Conservation (phyloP, 768 basidiomycete genomes). For the Hortiboletus campestris region DNA sequence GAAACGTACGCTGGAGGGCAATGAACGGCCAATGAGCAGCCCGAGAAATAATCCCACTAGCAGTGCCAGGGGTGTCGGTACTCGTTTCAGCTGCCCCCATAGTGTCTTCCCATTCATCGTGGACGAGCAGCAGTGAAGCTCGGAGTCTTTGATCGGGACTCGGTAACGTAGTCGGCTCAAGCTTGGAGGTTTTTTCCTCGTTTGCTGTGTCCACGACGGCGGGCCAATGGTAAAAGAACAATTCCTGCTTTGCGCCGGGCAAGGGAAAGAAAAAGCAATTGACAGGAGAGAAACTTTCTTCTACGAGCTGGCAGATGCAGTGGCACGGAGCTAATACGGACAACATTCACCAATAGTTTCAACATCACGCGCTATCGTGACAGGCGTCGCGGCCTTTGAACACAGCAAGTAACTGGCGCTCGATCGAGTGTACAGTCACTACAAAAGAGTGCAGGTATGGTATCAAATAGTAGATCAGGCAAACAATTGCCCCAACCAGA, state of each 20-base stretch:
- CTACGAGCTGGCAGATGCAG: not conserved
- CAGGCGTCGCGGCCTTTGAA: not conserved
- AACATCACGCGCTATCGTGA: not conserved
- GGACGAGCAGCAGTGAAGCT: not conserved
- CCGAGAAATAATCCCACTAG: slow-evolving; percentile 63
- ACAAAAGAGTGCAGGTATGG: not conserved
- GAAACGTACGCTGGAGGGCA: slow-evolving; percentile 38
- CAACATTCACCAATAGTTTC: not conserved
- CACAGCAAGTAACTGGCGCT: not conserved
- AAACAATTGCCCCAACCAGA: not conserved
- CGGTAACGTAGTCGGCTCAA: too few species aligned
- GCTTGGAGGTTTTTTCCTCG: not conserved
- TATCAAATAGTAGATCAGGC: not conserved
- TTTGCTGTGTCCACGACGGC: too few species aligned
- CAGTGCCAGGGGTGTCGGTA: slow-evolving; percentile 56
- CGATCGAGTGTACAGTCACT: not conserved
- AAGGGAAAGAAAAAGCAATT: not conserved
- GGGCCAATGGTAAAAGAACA: not conserved
- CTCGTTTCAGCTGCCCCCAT: slow-evolving; percentile 38
- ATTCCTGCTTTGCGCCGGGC: not conserved
- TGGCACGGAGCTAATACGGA: not conserved
- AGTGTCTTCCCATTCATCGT: slow-evolving; percentile 26
- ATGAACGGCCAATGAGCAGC: slow-evolving; percentile 50
- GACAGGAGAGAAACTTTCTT: not conserved
- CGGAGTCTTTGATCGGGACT: not conserved